Conservation (phyloP, 208 protist species). For the Leishmania aethiopica region DNA sequence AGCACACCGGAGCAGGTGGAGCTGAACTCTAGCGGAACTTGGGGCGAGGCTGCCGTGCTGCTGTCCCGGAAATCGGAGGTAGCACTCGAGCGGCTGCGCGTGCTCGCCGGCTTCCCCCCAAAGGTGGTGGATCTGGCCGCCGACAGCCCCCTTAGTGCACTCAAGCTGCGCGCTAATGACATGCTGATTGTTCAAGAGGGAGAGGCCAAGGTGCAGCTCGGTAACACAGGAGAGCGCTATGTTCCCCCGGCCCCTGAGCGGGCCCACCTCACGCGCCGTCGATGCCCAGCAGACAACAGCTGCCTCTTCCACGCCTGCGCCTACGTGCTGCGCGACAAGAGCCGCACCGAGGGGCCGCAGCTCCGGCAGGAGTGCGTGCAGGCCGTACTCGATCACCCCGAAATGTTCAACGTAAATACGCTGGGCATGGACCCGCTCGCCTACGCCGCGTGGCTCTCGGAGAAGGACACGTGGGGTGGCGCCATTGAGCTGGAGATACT, state of each 20-base stretch:
- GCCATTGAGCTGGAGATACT: slow-evolving; percentile 93
- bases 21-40: slow-evolving; percentile 35
- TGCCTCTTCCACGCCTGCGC: slow-evolving; percentile 95
- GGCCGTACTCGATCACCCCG: slow-evolving; percentile 70
- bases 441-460: slow-evolving; percentile 80
- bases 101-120: slow-evolving; percentile 84
- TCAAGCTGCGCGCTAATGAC: slow-evolving; percentile 58
- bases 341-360: slow-evolving; percentile 58
- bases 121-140: slow-evolving; percentile 53
- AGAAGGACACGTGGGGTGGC: slow-evolving; percentile 91
- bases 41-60: slow-evolving; percentile 24
- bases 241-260: slow-evolving; percentile 72
- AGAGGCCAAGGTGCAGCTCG: slow-evolving; percentile 58
- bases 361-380: slow-evolving; percentile 85
- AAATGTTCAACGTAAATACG: slow-evolving; percentile 71
- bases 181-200: slow-evolving; percentile 86
- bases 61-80: slow-evolving; percentile 40
- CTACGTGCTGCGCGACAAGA: slow-evolving; percentile 91
- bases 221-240: slow-evolving; percentile 68
- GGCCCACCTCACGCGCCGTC: slow-evolving; percentile 85
- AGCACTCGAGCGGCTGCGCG: slow-evolving; percentile 34
- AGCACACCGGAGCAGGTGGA: slow-evolving; percentile 42
- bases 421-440: slow-evolving; percentile 63
- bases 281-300: slow-evolving; percentile 93
- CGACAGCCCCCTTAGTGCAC: slow-evolving; percentile 31